These are phyloP conservation scores for Delitschia confertaspora DNA, from an alignment of 495 filamentous ascomycete genomes.

Conservation along the genomic window DNA sequence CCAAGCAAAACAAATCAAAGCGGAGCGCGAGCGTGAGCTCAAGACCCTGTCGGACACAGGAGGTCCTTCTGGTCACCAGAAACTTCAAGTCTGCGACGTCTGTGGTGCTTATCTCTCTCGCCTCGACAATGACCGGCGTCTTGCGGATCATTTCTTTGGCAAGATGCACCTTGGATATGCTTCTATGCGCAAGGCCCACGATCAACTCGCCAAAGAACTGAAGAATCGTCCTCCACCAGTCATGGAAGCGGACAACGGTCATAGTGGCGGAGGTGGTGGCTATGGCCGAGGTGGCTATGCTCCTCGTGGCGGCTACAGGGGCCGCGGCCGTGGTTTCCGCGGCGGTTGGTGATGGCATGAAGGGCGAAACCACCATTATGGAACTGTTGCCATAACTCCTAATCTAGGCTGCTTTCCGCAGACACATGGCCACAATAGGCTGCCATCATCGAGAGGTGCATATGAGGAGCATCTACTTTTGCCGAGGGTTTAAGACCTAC, in stretches of 20 bases:
- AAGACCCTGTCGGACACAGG: constrained; percentile 86
- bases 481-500: too few relatives aligned
- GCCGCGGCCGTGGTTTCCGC: constrained; percentile 10
- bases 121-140: constrained; percentile 83
- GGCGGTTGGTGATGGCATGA: too few relatives aligned
- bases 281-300: constrained; percentile 4
- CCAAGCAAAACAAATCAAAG: constrained; percentile 70
- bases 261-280: constrained; percentile 7
- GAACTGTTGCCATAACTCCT: too few relatives aligned
- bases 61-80: constrained; percentile 90
- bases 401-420: too few relatives aligned
- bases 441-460: too few relatives aligned
- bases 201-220: constrained; percentile 77
- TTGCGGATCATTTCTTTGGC: constrained; percentile 97
- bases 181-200: constrained; percentile 88
- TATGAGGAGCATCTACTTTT: too few relatives aligned
- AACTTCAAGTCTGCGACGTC: constrained; percentile 96
- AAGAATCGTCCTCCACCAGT: constrained; percentile 57
- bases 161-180: constrained; percentile 99
- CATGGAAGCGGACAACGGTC: constrained; percentile 36
- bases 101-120: constrained; percentile 87
- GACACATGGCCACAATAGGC: too few relatives aligned
- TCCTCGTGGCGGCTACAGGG: constrained; percentile 3
- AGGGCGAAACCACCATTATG: too few relatives aligned
- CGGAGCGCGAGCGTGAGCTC: constrained; percentile 77